Base-by-base conservation (phyloP, 495 filamentous ascomycete genomes). In the Podospora bellae-mahoneyi region DNA sequence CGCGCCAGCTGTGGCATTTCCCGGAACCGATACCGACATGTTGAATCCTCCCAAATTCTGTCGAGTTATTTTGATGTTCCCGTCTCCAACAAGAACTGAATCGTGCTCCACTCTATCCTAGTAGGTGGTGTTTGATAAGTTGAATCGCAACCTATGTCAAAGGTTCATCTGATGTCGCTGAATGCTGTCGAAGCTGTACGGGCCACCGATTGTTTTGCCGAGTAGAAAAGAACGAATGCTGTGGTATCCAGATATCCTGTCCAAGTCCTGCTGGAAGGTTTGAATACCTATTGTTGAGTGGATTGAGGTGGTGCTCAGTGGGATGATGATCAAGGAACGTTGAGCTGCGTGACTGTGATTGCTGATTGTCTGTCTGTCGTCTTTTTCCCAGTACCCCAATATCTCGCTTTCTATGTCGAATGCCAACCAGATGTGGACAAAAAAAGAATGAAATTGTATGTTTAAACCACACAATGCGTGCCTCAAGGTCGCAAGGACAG, bases 1-100 rank as follows among this genome's bases (percentile, higher is more conserved):
- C 32, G 19, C 67, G 56, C 55, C 70, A 27, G 55, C 48, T 15
- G 70, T 48, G 34, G 67, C 62, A n/a, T 34, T 64, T 30, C 66
- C 44, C 34, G 58, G 48, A 60, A 65, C 34, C 27, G 48, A 19
- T 48, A n/a, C 30, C 60, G 68, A 58, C 68, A 69, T 69, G 48
- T 18, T 34, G 59, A 20, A 23, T 58, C 55, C 55, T 44, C 20
- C 28, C 13, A 63, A 28, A 30, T 18, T 48, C 30, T 39, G 28
- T 48, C 61, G 30, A 4, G 48, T 48, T 48, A 10, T 48, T 48
- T 48, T 3, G 39, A 48, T 10, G 13, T 48, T 48, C 13, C 9
- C 18, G 39, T 48, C 5, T 48, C 39, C 39, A 48, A 48, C 13
- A 48, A 48, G 13, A 48, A 13, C 39, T 48, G 39, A 48, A 39